Evolutionary conservation across 2,329 filamentous ascomycete genomes (phyloP).

Genomic region (Colletotrichum costaricense): DNA sequence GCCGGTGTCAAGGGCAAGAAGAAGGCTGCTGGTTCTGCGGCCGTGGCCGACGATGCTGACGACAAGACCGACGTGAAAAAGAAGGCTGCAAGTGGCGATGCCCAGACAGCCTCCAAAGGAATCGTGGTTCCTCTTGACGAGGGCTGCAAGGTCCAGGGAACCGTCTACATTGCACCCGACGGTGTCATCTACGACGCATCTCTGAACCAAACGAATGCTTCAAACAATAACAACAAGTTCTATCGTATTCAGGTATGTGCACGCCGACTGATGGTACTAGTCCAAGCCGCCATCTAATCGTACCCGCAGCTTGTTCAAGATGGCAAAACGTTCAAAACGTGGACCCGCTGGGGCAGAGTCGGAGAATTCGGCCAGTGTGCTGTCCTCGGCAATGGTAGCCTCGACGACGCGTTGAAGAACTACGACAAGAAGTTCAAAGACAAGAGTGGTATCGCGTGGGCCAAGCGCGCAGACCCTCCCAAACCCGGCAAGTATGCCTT

Average conservation of each 20-base stretch:
- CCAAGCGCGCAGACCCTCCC: constrained; percentile 63
- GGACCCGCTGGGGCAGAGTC: constrained; percentile 87
- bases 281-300: constrained; percentile 5
- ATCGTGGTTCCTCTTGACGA: constrained; percentile 64
- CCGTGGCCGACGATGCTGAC: constrained; percentile 38
- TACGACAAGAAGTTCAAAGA: constrained; percentile 73
- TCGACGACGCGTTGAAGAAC: constrained; percentile 57
- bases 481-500: constrained; percentile 81
- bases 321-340: constrained; percentile 62
- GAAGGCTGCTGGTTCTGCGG: constrained; percentile 1
- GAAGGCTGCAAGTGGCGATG: constrained; percentile 47
- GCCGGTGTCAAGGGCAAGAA: constrained; percentile 32
- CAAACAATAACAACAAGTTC: constrained; percentile 84
- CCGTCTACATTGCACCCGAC: constrained; percentile 74
- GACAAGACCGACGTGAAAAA: constrained; percentile 45
- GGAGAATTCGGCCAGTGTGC: constrained; percentile 66
- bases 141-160: constrained; percentile 48
- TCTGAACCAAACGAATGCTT: constrained; percentile 80
- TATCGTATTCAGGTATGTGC: constrained; percentile 75
- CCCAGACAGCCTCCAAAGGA: constrained; percentile 57
- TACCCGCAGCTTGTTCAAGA: constrained; percentile 29
- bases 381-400: constrained; percentile 52
- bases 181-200: constrained; percentile 82
- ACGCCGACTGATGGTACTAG: neutral
- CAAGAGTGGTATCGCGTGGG: constrained; percentile 70